Base-by-base conservation (phyloP, 352 stramenopile genomes). In the Phytophthora brassicae region DNA sequence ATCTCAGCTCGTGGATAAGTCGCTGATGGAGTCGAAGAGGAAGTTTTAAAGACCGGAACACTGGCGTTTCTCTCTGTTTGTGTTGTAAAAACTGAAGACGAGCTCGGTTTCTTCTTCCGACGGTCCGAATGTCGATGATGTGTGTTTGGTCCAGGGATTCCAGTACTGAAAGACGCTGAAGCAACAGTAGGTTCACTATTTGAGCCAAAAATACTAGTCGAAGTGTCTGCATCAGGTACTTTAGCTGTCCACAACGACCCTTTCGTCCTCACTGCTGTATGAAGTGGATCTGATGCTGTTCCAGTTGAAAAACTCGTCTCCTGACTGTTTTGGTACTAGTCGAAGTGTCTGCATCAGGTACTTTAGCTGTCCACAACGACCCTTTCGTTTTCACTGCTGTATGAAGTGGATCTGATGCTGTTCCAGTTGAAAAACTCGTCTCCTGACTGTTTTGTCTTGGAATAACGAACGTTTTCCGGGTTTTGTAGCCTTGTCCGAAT, bases 401-500 rank as follows among this genome's bases (percentile, higher is more conserved):
- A n/a, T n/a, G n/a, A n/a, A n/a, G n/a, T n/a, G n/a, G n/a, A n/a
- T n/a, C n/a, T n/a, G n/a, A n/a, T n/a, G n/a, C n/a, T n/a, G n/a
- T n/a, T n/a, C n/a, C n/a, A n/a, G n/a, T n/a, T n/a, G n/a, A n/a
- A n/a, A n/a, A n/a, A n/a, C n/a, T n/a, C 14, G 57, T 51, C 4
- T 58, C 52, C 8, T 20, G 66, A 8, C 43, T 62, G 14, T 36
- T 64, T 62, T 60, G 41, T 29, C 33, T 45, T 2, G 31, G 49
- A 19, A 59, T 65, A 0, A 9, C 7, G 60, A 60, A 65, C 9
- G 64, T 20, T 28, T 66, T 70, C 49, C 64, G 54, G 39, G 70
- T 70, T 41, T 71, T 76, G 46, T 73, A 76, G 6, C 43, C 46
- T 61, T 64, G 52, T 28, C 64, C 68, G 59, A 73, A 70, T 23